phyloP scores from a whole-genome alignment of 1,284 basidiomycete genomes.

The Pulveroboletus sp. region DNA sequence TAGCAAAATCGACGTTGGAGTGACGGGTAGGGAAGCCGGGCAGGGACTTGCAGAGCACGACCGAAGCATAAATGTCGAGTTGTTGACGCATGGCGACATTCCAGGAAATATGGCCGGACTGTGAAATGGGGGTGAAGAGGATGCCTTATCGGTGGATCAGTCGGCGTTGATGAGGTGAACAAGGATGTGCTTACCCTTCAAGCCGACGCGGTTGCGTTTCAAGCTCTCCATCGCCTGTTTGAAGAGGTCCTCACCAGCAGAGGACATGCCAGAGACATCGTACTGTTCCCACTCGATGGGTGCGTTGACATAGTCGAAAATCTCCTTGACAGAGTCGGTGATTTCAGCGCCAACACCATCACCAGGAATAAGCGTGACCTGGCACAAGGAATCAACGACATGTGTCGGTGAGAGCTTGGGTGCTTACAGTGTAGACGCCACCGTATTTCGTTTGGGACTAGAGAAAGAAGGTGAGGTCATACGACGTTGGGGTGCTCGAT shows the following conservation, averaged over 20 bases:
- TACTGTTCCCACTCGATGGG: slow-evolving; percentile 99
- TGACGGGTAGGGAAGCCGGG: slow-evolving; percentile 97
- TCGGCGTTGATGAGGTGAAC: neutral
- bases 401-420: slow-evolving; percentile 22
- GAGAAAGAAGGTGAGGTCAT: slow-evolving; percentile 11
- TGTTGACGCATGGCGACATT: slow-evolving; percentile 99
- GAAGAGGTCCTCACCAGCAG: slow-evolving; percentile 92
- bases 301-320: slow-evolving; percentile 95
- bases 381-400: slow-evolving; percentile 9
- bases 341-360: slow-evolving; percentile 98
- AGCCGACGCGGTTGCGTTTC: slow-evolving; percentile 95
- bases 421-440: slow-evolving; percentile 80
- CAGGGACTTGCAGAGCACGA: slow-evolving; percentile 97
- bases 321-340: slow-evolving; percentile 97
- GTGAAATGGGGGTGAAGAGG: slow-evolving; percentile 96
- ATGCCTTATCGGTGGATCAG: slow-evolving; percentile 61
- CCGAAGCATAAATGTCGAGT: slow-evolving; percentile 98
- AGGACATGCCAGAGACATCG: slow-evolving; percentile 95
- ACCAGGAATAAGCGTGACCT: slow-evolving; percentile 94
- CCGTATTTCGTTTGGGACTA: slow-evolving; percentile 94
- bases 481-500: neutral
- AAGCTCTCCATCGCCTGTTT: slow-evolving; percentile 96
- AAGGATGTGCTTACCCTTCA: slow-evolving; percentile 71
- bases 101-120: slow-evolving; percentile 97
- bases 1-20: slow-evolving; percentile 95